Evolutionary conservation across 2,329 filamentous ascomycete genomes (phyloP), one percentile per base, ranked within the genome.

Genomic region (Exophiala calicioides): DNA sequence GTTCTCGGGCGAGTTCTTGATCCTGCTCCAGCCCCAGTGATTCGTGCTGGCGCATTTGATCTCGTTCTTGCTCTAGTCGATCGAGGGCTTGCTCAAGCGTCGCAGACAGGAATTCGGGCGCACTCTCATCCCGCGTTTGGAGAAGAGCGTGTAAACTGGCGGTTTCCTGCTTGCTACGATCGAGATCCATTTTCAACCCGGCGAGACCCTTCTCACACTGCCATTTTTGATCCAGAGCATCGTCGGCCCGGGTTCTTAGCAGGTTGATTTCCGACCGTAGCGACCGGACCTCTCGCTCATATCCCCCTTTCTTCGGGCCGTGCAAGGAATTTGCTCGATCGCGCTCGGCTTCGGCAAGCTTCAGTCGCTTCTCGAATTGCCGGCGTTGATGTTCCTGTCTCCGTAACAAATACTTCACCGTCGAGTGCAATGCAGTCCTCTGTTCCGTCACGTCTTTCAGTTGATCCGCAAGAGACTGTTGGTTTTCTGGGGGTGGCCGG

Each of bases 141-240:
- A 97, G 77, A 19, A 97, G 74, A 23, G 75, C 79, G 32, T 88
- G 83, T 30, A 98, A 77, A n/a, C 87, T 87, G 30, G 81, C 75
- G 21, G 95, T 95, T 70, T 98, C 93, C 65, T 93, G 87, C 67
- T 96, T 89, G 19, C 93, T 90, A 53, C 90, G 87, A 67, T 97
- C 93, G 31, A 98, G 80, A 63, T 97, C 91, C 86, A 95, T 96
- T 72, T 95, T 95, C 46, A 97, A 72, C 44, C 90, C 89, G 41
- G 82, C 79, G 2, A 97, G 74, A 13, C 89, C 89, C 69, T 94
- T 94, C 69, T 96, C 91, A 52, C 90, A 91, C 64, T 94, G 86
- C 85, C 88, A 97, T 68, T 97, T 97, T 62, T 95, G 88, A 62
- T 95, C 89, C 10, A 97, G 78, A 12, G 91, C 91, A 55, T 97